Evolutionary conservation across 495 filamentous ascomycete genomes (phyloP).

Genomic region (Talaromyces trachyspermus): DNA sequence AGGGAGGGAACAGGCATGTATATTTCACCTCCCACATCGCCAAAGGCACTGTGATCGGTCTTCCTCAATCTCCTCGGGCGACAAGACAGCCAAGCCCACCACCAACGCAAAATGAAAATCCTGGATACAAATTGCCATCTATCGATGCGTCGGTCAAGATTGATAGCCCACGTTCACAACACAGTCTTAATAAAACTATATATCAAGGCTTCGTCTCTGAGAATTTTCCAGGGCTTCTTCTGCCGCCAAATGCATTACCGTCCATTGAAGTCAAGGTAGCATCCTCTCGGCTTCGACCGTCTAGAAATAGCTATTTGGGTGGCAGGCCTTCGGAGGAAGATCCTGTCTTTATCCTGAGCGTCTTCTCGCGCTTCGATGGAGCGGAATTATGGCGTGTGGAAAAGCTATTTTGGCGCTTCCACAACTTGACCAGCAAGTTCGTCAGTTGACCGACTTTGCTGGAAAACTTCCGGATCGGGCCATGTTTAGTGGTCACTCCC

Average conservation of each 20-base stretch:
- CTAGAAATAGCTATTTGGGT: slow-evolving; percentile 71
- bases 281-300: slow-evolving; percentile 89
- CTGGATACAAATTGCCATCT: slow-evolving; percentile 25
- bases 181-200: slow-evolving; percentile 25
- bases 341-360: slow-evolving; percentile 84
- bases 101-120: slow-evolving; percentile 11
- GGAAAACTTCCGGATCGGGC: slow-evolving; percentile 72
- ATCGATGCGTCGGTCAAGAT: slow-evolving; percentile 33
- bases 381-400: slow-evolving; percentile 88
- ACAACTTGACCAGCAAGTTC: slow-evolving; percentile 72
- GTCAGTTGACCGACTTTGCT: slow-evolving; percentile 57
- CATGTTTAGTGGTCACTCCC: slow-evolving; percentile 88
- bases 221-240: slow-evolving; percentile 71
- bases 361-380: slow-evolving; percentile 70
- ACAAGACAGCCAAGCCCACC: slow-evolving; percentile 28
- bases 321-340: slow-evolving; percentile 67
- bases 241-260: slow-evolving; percentile 87
- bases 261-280: slow-evolving; percentile 78
- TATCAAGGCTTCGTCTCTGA: slow-evolving; percentile 70
- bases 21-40: slow-evolving; percentile 60
- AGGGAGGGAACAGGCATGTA: slow-evolving; percentile 40
- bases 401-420: slow-evolving; percentile 74
- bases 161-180: slow-evolving; percentile 26
- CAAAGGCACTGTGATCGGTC: slow-evolving; percentile 45
- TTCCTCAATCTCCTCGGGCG: slow-evolving; percentile 67